phyloP scores from a whole-genome alignment of 208 protist species.

The Trypanosoma theileri region DNA sequence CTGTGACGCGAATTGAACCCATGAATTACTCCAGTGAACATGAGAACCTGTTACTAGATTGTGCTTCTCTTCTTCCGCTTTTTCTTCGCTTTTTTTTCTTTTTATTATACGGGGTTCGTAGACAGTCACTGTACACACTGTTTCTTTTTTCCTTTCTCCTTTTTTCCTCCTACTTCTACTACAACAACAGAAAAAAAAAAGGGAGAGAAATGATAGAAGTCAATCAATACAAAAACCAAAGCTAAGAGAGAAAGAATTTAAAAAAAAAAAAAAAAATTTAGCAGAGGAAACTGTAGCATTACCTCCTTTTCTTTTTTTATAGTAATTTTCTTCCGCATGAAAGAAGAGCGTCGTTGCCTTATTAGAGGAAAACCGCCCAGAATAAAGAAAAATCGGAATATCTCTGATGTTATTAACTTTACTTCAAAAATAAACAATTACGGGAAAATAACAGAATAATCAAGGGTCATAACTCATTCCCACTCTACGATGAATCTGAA shows the following conservation, averaged over 20 bases:
- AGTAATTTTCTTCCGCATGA: no score
- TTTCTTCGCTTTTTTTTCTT: no score
- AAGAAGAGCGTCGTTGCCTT: no score
- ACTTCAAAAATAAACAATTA: constrained; percentile 10
- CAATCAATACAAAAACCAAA: no score
- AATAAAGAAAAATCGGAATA: no score
- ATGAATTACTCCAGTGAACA: constrained; percentile 4
- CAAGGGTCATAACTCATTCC: not conserved
- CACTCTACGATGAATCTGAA: not conserved
- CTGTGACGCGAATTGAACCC: not conserved
- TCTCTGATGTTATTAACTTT: not conserved
- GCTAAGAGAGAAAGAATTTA: no score
- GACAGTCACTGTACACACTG: not conserved
- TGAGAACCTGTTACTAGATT: not conserved
- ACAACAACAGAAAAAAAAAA: constrained; percentile 13
- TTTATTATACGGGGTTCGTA: not conserved
- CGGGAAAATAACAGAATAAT: not conserved
- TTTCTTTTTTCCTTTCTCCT: constrained; percentile 8
- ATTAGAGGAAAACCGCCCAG: no score
- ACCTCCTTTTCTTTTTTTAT: no score
- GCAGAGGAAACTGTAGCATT: no score
- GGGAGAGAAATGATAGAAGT: no score
- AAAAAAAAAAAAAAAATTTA: no score
- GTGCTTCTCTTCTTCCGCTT: not conserved
- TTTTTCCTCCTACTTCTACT: not conserved